Base-by-base conservation (phyloP, 345 rosid species). In the Rhodamnia rubescens region DNA sequence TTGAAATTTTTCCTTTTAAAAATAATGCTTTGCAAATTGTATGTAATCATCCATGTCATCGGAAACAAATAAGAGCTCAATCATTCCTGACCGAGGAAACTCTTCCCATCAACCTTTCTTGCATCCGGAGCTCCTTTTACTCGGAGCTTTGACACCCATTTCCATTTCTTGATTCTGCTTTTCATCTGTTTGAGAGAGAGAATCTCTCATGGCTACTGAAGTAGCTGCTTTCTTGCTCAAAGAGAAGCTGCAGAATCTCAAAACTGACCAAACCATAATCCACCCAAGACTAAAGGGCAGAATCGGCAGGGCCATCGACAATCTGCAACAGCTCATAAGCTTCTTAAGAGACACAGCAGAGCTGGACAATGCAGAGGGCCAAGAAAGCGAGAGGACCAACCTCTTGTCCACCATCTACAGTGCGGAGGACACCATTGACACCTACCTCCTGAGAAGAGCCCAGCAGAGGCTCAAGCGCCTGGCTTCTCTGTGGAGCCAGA, bases 391-490 rank as follows among this genome's bases (percentile, higher is more conserved):
- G 42, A 82, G 24, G 18, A 52, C 47, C 56, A 3, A 51, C 9
- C 58, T 82, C 44, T 50, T 82, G 56, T 50, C 22, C 8, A 24
- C 83, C 56, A 16, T 52, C 53, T 83, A 83, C 85, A 50, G 29
- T 58, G 75, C 75, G 22, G 85, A 83, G 52, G 78, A 83, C 85
- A 36, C 52, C 85, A 44, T 83, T 58, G 85, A 83, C 69, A 36
- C 12, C 21, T 56, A 54, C 22, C 52, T 36, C 27, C 74, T 36
- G 26, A 54, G 53, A 59, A 59, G 10, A 20, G 78, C 74, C 52
- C 51, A 83, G 74, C 52, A n/a, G 53, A 58, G 0, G 74, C 36
- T 56, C 51, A 57, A 26, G 58, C 24, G 40, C 2, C 26, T 29
- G 36, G 21, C 10, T 32, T 61, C 44, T n/a, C 24, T 26, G 74